Evolutionary conservation across 176 grass and related monocot genomes (phyloP), one percentile per base, ranked within the genome.

Genomic region (Carex littledalei): DNA sequence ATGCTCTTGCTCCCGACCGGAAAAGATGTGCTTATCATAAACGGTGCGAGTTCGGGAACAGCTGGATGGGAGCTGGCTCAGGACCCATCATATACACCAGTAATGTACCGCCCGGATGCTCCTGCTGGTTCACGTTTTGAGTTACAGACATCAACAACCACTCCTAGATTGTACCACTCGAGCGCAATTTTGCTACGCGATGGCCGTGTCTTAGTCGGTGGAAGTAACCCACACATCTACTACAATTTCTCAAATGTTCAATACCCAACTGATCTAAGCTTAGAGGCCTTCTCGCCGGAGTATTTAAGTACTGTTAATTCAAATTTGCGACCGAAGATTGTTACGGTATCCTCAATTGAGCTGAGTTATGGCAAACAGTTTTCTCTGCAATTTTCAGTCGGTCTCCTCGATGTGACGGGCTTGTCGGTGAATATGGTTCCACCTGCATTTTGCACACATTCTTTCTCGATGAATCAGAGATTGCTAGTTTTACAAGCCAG

Each of bases 381-480:
- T 83, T 79, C 65, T 14, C 61, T 96, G 8, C 87, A 9, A 43
- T 96, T 96, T 83, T 4, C 84, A 2, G 84, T 91, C 3, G 83
- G 68, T 29, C 6, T 21, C 0, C 1, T 88, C 3, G 3, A 75
- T 20, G 14, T 37, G 5, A 79, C 76, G 1, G 58, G 63, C 4
- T 77, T 90, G 80, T 84, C 85, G 2, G 89, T 88, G 37, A 96
- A 86, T 32, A 87, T 96, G 91, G 81, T 91, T 15, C 85, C 91
- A 67, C 94, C 94, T 47, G 88, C 91, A 49, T 96, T 96, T 88
- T 89, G 89, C 76, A 96, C 94, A 29, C 94, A 96, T 90, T 91
- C 94, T 72, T 93, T 96, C 76, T 88, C 75, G 31, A 96, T 97
- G 94, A 93, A 93, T 86, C 91, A 97, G 86, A 82, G 94, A 88